phyloP scores from a whole-genome alignment of 768 basidiomycete species.

The Agrocybe chaxingu region DNA sequence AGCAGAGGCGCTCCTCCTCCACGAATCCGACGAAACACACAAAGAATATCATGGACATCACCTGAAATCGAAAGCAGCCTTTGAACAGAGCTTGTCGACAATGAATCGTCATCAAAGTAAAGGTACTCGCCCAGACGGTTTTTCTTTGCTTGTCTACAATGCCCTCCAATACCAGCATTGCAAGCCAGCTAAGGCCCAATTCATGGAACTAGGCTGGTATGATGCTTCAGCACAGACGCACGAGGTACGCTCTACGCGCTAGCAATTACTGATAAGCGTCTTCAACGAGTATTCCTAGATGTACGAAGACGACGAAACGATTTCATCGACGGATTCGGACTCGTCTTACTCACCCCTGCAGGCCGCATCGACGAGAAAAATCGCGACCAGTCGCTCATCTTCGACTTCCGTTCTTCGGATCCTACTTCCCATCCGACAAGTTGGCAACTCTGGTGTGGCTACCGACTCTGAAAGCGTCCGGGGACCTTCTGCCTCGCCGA shows the following conservation, averaged over 20 bases:
- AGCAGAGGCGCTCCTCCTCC: constrained; percentile 30
- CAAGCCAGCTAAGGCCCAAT: constrained; percentile 38
- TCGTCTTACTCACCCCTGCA: too few relatives aligned
- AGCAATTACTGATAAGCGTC: background rate
- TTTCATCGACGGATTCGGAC: background rate
- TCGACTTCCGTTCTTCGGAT: too few relatives aligned
- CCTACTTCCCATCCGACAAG: too few relatives aligned
- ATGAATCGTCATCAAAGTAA: constrained; percentile 21
- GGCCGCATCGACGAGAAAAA: too few relatives aligned
- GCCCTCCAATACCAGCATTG: constrained; percentile 48
- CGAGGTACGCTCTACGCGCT: background rate
- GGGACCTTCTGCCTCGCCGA: background rate
- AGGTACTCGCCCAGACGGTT: constrained; percentile 31
- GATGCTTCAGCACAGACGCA: constrained; percentile 28
- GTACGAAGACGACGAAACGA: background rate
- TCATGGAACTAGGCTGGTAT: constrained; percentile 59
- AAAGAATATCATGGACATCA: constrained; percentile 32
- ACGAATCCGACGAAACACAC: constrained; percentile 23
- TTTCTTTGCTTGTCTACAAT: constrained; percentile 38
- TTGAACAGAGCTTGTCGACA: constrained; percentile 7
- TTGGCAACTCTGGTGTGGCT: too few relatives aligned
- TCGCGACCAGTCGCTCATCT: too few relatives aligned
- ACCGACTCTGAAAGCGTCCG: too few relatives aligned
- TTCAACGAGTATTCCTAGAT: background rate
- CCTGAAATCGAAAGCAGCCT: constrained; percentile 14